Base-by-base conservation (phyloP, 768 basidiomycete species). In the Suillus placidus region DNA sequence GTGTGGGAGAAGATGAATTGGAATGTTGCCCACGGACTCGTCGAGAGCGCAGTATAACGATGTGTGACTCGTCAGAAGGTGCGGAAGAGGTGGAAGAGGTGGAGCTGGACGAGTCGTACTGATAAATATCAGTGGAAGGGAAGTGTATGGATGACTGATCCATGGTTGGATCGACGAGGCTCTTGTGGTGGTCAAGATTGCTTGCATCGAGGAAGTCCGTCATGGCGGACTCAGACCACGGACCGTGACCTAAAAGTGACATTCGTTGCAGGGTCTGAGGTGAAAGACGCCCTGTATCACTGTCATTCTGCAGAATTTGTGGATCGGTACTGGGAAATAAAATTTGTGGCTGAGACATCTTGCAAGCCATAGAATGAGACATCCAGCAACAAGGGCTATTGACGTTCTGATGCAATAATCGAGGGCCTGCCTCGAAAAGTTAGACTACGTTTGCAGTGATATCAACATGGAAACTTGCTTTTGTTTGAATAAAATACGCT, bases 241-340 rank as follows among this genome's bases (percentile, higher is more conserved):
- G 51, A 6, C 35, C 51, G 23, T 65, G 58, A 30, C 7, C 68
- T 55, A 69, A 61, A 56, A 61, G 67, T 55, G 71, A 72, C 42
- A 72, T 74, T 57, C 88, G 80, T 62, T 88, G 84, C 43, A 91
- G 88, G 61, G 91, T 81, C 60, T 84, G 79, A 18, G 89, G 89
- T n/a, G 90, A 83, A 63, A 89, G 84, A 9, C 79, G 79, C 3
- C 85, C 83, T 38, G 90, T 87, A 37, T 81, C 76, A 74, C 88
- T 91, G 49, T 85, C 78, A 65, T 78, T 73, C 56, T 77, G 78
- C 56, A 72, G 71, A 63, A 74, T 72, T 66, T 64, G 60, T 51
- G 68, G 70, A 58, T 35, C 72, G 61, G 74, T 64, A 30, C 47
- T 70, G 49, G 70, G 77, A 67, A 68, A 76, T 66, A 70, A 72